Conservation (phyloP, 108 stramenopile genomes). For the Skeletonema tropicum region DNA sequence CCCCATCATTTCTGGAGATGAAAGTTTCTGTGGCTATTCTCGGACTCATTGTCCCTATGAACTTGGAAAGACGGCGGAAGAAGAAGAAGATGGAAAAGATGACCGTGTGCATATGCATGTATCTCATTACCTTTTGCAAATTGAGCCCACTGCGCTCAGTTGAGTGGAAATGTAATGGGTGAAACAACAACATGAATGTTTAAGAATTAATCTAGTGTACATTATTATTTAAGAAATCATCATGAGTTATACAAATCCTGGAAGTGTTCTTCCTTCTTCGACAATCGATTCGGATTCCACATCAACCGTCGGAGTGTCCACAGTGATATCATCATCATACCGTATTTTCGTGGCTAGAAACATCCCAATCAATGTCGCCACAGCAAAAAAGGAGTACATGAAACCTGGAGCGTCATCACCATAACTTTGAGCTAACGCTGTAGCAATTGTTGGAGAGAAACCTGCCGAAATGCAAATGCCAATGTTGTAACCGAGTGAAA, state of each 20-base stretch:
- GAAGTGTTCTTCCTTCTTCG: neutral
- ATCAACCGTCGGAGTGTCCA: neutral
- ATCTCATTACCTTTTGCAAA: constrained; percentile 30
- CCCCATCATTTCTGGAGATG: constrained; percentile 10
- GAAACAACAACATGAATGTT: neutral
- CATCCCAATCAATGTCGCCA: constrained; percentile 58
- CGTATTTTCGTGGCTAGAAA: constrained; percentile 20
- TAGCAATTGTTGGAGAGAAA: constrained; percentile 66
- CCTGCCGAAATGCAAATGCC: constrained; percentile 65
- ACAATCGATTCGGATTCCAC: neutral
- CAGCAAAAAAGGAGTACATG: constrained; percentile 48
- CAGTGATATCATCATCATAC: neutral
- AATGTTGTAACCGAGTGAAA: constrained; percentile 66
- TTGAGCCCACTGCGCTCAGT: constrained; percentile 16
- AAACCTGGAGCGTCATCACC: constrained; percentile 53
- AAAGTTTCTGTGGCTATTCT: constrained; percentile 4
- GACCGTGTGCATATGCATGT: constrained; percentile 1
- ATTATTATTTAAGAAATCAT: neutral
- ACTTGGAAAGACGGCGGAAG: neutral
- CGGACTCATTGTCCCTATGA: neutral
- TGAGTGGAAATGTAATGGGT: neutral
- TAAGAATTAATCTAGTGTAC: neutral
- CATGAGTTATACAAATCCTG: neutral
- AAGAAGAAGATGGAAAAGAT: constrained; percentile 22
- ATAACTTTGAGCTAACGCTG: constrained; percentile 46